A percentile compares a stretch with the other conserved stretches of the same genome.
Conservation (phyloP, 2,329 filamentous ascomycete genomes). For the Diaporthe citrichinensis region DNA sequence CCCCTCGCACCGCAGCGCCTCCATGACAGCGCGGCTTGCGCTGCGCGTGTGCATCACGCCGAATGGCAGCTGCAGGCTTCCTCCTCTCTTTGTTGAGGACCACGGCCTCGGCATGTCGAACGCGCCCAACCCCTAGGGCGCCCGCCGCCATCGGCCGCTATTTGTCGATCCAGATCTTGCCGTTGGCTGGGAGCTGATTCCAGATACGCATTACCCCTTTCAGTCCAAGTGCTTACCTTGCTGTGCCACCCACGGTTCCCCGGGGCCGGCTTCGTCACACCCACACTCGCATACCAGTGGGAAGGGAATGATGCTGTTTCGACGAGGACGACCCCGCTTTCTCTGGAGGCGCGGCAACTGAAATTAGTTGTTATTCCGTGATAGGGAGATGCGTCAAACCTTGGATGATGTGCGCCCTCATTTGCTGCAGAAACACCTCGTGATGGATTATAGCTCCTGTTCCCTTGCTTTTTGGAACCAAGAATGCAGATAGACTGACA, state of each 20-base stretch:
- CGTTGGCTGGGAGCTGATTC: conserved; percentile 27
- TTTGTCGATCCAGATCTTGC: conserved; percentile 24
- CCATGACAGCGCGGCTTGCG: conserved; percentile 7
- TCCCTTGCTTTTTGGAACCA: background rate
- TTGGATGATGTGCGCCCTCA: background rate
- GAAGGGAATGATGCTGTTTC: background rate
- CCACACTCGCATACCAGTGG: background rate
- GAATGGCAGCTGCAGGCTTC: background rate
- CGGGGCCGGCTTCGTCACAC: conserved; percentile 30
- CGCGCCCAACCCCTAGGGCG: conserved; percentile 14
- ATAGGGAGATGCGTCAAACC: conserved; percentile 1
- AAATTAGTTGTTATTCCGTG: background rate
- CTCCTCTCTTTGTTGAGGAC: background rate
- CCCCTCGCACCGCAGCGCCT: conserved; percentile 4
- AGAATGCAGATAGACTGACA: background rate
- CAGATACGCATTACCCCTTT: conserved; percentile 30
- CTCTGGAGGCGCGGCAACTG: background rate
- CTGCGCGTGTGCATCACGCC: background rate
- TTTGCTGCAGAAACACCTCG: background rate
- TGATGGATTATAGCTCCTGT: background rate
- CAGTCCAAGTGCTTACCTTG: conserved; percentile 35
- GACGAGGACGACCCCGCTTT: conserved; percentile 20
- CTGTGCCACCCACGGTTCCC: conserved; percentile 29
- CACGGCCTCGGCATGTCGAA: background rate
- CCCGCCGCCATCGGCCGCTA: conserved; percentile 30